Evolutionary conservation across 768 basidiomycete genomes (phyloP).

Genomic region (Tricholoma bakamatsutake): DNA sequence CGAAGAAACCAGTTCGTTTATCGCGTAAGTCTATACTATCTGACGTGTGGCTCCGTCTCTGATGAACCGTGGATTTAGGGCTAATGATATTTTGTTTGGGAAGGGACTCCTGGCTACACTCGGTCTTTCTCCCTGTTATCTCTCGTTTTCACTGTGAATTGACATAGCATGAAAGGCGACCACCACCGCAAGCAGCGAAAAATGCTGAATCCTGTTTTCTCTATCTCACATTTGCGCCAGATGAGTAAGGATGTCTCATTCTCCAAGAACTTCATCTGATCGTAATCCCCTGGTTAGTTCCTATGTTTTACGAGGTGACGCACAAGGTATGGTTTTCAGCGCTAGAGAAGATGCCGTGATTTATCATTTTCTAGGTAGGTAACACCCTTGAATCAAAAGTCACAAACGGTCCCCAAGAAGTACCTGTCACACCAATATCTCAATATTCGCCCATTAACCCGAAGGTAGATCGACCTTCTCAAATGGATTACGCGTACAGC

Average conservation of each 20-base stretch:
- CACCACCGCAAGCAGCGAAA: slow-evolving; percentile 25
- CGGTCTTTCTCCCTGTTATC: background rate
- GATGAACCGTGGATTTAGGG: background rate
- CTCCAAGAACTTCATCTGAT: background rate
- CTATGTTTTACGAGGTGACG: slow-evolving; percentile 14
- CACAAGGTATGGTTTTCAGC: slow-evolving; percentile 6
- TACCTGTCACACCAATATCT: background rate
- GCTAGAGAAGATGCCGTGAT: background rate
- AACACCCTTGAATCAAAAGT: slow-evolving; percentile 7
- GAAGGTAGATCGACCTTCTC: slow-evolving; percentile 19
- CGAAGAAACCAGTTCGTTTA: slow-evolving; percentile 32
- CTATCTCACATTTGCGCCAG: slow-evolving; percentile 27
- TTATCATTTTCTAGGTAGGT: slow-evolving; percentile 6
- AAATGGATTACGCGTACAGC: slow-evolving; percentile 25
- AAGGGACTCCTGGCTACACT: slow-evolving; percentile 4
- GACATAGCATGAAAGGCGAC: slow-evolving; percentile 5
- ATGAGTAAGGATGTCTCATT: slow-evolving; percentile 7
- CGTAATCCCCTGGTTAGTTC: slow-evolving; percentile 5
- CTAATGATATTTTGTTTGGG: slow-evolving; percentile 3
- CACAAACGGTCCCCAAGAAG: slow-evolving; percentile 10
- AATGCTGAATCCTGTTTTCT: slow-evolving; percentile 35
- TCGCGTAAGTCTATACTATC: slow-evolving; percentile 19
- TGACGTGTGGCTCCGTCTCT: background rate
- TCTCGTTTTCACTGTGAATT: background rate
- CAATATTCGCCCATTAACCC: background rate